Evolutionary conservation across 2,329 filamentous ascomycete species (phyloP), one percentile per base, ranked within the genome.

Genomic region (Stachybotrys chartarum): DNA sequence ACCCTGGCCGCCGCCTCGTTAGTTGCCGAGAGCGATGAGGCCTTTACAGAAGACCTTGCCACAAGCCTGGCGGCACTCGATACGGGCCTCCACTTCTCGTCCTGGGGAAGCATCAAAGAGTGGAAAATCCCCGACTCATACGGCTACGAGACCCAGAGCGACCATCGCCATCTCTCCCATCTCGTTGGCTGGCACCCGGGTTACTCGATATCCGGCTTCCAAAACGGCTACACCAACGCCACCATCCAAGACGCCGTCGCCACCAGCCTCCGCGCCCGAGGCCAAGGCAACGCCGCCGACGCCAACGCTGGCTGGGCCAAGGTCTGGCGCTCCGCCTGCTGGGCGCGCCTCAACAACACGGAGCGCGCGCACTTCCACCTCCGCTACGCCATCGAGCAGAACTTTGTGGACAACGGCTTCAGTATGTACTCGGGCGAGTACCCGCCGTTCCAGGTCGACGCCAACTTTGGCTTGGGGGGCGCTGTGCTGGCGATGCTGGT

Each of bases 231-330:
- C 68, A 1, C 72, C 80, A 73, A 75, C 30, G 78, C 79, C 64
- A 66, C 63, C 1, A 76, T 62, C 30, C 73, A 75, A 44, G 55
- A 66, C 3, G 79, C 79, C 1, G 70, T 83, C 1, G 64, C 63
- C 6, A 73, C 72, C 0, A 76, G 76, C 0, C 70, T 84, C 0
- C 62, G 70, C 8, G 69, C 72, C 1, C 75, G 80, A 8, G 80
- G 79, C 0, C 60, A 66, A 2, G 78, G 79, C 2, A 75, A 74
- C 30, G 71, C 65, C 0, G 59, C 61, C 1, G 79, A 83, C 52
- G 72, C 76, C 1, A 79, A 84, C 58, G 72, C 80, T 0, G 81
- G 80, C 0, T 84, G 81, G 81, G 78, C 73, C 17, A 84, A 84
- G 57, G 76, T 83, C 1, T 83, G 81, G 81, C 75, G 81, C 0